These are phyloP conservation scores for Penicillium janthinellum DNA, from an alignment of 2,329 filamentous ascomycete species.

Conservation along the genomic window DNA sequence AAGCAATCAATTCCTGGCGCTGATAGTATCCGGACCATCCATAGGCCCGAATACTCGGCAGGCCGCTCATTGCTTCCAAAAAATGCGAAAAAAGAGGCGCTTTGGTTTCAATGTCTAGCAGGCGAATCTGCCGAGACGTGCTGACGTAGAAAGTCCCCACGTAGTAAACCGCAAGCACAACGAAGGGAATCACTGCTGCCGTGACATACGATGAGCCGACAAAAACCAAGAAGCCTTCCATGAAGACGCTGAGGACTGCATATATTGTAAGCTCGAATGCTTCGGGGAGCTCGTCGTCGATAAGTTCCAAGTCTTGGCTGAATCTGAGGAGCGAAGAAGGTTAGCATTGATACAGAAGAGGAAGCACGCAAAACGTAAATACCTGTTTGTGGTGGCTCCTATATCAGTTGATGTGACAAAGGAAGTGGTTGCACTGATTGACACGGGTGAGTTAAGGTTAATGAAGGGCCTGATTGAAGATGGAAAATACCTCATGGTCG, in stretches of 20 bases:
- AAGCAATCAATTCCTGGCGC: conserved; percentile 39
- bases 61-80: conserved; percentile 52
- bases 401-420: conserved; percentile 29
- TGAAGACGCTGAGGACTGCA: conserved; percentile 28
- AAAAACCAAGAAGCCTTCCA: conserved; percentile 37
- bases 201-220: conserved; percentile 41
- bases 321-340: conserved; percentile 20
- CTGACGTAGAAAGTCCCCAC: conserved; percentile 52
- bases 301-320: conserved; percentile 36
- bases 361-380: no score
- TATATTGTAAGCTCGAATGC: conserved; percentile 27
- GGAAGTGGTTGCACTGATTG: conserved; percentile 29
- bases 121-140: conserved; percentile 53
- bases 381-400: conserved; percentile 25
- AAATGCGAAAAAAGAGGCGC: conserved; percentile 56
- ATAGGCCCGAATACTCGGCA: conserved; percentile 56
- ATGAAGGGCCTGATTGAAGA: background rate
- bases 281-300: conserved; percentile 32
- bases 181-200: conserved; percentile 42
- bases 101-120: conserved; percentile 32
- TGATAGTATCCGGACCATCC: conserved; percentile 49
- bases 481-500: conserved; percentile 18
- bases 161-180: conserved; percentile 41
- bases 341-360: background rate
- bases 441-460: conserved; percentile 13